Evolutionary conservation across 495 filamentous ascomycete genomes (phyloP), one percentile per base, ranked within the genome.

Genomic region (Aspergillus avenaceus): DNA sequence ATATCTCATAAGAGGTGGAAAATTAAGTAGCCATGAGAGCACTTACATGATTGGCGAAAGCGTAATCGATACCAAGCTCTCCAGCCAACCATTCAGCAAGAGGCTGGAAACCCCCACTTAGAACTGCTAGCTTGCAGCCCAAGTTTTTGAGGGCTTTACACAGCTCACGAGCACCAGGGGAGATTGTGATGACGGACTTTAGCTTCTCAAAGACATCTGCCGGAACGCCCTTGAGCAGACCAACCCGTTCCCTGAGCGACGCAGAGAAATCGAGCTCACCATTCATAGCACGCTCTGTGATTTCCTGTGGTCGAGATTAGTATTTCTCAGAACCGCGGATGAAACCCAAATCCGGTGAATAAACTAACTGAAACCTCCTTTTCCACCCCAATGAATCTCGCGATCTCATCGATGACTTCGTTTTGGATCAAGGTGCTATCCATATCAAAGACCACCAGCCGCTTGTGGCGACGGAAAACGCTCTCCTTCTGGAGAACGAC

Each of bases 321-420:
- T 49, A 29, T n/a, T n/a, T 12, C 5, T 16, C 16, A 74, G 69
- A 1, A 80, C 67, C 41, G 40, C 41, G 36, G 43, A 47, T 28
- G 49, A 29, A 9, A 37, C 24, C 22, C 22, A n/a, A n/a, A n/a
- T n/a, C n/a, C n/a, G n/a, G 37, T 31, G 40, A 43, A 27, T 12
- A 31, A 46, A 56, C 74, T 48, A 63, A 78, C 78, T 19, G 82
- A 78, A 55, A 90, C 85, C 55, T 82, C 52, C 46, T 79, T 77
- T 56, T 84, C 85, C 9, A 91, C 78, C 37, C 87, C 87, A 45
- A 93, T 82, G 25, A 84, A 83, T 27, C 83, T 81, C 18, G 93
- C 93, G 47, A 98, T 85, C 59, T 97, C 84, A 59, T 98, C 93
- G 59, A 98, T 96, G 19, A 95, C 89, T 72, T 98, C 93, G 62